phyloP scores from a whole-genome alignment of 257 asterid genomes.

The Solanum gracilifrons region DNA sequence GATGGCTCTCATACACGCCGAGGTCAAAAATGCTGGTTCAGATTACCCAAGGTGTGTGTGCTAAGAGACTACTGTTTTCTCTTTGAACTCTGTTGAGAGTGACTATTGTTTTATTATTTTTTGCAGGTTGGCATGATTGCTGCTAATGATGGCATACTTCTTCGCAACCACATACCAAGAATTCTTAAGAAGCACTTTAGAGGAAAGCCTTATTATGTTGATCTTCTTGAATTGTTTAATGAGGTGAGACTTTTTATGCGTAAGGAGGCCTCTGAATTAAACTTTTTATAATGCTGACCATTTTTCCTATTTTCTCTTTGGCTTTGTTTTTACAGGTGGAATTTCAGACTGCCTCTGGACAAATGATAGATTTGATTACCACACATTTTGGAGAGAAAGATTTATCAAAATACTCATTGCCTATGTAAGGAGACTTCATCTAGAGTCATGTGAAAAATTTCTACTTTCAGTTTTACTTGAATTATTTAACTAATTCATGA shows the following conservation, averaged over 20 bases:
- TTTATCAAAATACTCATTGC: conserved; percentile 70
- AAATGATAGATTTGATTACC: conserved; percentile 91
- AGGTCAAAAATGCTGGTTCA: conserved; percentile 92
- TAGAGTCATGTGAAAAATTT: not conserved
- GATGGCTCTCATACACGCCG: conserved; percentile 82
- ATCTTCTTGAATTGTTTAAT: conserved; percentile 77
- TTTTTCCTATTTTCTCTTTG: not conserved
- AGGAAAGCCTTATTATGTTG: conserved; percentile 73
- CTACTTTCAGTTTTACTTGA: not conserved
- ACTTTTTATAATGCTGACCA: not conserved
- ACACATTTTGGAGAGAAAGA: conserved; percentile 84
- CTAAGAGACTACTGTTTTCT: conserved; percentile 2
- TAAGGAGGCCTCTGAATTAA: not conserved
- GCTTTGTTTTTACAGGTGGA: conserved; percentile 20
- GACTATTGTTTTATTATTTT: not conserved
- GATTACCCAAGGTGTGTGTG: conserved; percentile 55
- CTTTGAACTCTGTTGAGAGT: conserved; percentile 2
- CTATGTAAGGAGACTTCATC: conserved; percentile 46
- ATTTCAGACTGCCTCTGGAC: conserved; percentile 69
- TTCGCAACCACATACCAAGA: conserved; percentile 88
- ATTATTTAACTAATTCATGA: not conserved
- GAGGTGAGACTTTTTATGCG: conserved; percentile 36
- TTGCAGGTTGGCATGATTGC: conserved; percentile 89
- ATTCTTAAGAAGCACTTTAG: conserved; percentile 85
- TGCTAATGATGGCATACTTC: conserved; percentile 71